phyloP scores from a whole-genome alignment of 345 rosid genomes.

The Geranium rotundifolium region DNA sequence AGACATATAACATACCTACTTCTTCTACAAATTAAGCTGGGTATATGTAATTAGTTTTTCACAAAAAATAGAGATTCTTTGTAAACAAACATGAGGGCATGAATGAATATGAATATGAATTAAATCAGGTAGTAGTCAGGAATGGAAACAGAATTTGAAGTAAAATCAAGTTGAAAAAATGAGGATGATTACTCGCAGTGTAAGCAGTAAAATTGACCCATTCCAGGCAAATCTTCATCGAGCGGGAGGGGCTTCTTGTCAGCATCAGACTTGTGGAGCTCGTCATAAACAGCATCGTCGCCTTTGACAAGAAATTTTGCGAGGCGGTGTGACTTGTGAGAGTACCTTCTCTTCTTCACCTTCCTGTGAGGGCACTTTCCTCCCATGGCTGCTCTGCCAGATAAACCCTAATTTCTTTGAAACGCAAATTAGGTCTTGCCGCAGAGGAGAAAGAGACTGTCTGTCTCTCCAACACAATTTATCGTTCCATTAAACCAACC shows the following conservation, averaged over 20 bases:
- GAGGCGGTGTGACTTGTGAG: constrained; percentile 85
- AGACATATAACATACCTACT: no score
- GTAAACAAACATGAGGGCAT: no score
- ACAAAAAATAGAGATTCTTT: no score
- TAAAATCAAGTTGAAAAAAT: no score
- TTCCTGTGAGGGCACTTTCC: constrained; percentile 76
- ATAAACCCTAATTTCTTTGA: background rate
- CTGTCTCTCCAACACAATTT: no score
- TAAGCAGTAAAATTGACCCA: constrained; percentile 94
- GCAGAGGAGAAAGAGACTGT: background rate
- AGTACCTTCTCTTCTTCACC: constrained; percentile 87
- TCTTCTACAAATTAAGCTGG: no score
- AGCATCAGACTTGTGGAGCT: constrained; percentile 55
- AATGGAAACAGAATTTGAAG: no score
- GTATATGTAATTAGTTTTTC: no score
- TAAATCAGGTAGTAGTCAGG: no score
- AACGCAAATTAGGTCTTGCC: background rate
- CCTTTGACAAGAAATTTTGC: constrained; percentile 76
- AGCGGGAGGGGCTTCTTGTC: constrained; percentile 42
- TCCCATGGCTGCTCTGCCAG: constrained; percentile 19
- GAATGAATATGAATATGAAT: no score
- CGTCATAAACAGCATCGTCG: constrained; percentile 73
- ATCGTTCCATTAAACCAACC: no score
- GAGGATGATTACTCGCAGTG: constrained; percentile 65
- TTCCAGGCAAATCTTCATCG: constrained; percentile 91